phyloP scores from a whole-genome alignment of 1,284 basidiomycete genomes.

The Vanrija sp. region DNA sequence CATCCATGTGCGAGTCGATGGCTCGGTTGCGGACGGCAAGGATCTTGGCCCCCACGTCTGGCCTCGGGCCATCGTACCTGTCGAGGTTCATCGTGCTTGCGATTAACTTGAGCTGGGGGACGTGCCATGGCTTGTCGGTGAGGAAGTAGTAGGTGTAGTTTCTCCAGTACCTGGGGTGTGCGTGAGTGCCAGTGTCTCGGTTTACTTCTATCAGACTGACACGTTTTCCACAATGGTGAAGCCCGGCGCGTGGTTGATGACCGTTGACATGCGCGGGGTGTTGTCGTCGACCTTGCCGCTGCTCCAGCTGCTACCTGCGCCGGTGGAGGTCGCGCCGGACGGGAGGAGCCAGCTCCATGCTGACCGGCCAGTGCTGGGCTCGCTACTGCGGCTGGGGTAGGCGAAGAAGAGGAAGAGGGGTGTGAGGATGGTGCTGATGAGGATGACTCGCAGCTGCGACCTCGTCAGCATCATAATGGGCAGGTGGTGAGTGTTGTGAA shows the following conservation, averaged over 20 bases:
- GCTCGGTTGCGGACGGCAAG: conserved; percentile 14
- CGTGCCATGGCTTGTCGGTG: conserved; percentile 53
- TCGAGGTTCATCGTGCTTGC: background rate
- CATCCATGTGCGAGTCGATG: conserved; percentile 7
- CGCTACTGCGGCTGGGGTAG: no score
- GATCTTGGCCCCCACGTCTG: conserved; percentile 8
- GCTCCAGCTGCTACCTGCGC: no score
- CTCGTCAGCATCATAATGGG: no score
- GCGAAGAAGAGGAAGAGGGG: no score
- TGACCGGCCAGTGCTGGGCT: no score
- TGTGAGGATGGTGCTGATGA: no score
- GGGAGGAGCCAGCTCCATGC: no score
- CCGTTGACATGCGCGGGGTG: conserved; percentile 3
- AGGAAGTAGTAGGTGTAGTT: conserved; percentile 30
- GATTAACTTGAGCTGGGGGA: conserved; percentile 56
- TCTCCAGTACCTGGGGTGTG: conserved; percentile 24
- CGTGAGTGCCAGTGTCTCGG: background rate
- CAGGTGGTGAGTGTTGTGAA: no score
- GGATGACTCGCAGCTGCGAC: no score
- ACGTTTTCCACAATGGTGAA: conserved; percentile 27
- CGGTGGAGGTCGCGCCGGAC: no score
- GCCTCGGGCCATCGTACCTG: background rate
- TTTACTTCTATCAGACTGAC: conserved; percentile 5
- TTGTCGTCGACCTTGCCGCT: no score
- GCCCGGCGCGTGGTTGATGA: conserved; percentile 23